These are phyloP conservation scores for Oryza glumipatula DNA, from an alignment of 176 grass and related monocot species.

Conservation along the genomic window DNA sequence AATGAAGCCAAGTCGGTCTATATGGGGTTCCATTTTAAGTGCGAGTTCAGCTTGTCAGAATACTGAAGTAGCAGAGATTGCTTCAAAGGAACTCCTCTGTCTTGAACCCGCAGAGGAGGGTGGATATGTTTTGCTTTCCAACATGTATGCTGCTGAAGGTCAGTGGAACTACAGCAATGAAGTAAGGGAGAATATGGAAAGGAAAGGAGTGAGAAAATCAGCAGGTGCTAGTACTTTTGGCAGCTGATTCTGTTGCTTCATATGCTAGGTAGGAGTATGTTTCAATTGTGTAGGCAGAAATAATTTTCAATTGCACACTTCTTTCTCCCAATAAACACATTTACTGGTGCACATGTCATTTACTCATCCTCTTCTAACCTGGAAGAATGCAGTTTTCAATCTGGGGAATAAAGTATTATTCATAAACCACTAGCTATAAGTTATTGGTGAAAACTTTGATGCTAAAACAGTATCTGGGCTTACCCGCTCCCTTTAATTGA, in stretches of 20 bases:
- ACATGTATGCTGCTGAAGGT: slow-evolving; percentile 59
- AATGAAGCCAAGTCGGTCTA: slow-evolving; percentile 57
- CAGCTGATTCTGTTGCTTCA: slow-evolving; percentile 41
- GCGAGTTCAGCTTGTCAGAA: slow-evolving; percentile 47
- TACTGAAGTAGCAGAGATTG: slow-evolving; percentile 54
- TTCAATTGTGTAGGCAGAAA: neutral
- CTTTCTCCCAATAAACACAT: neutral
- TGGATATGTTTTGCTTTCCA: slow-evolving; percentile 65
- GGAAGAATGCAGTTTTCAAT: neutral
- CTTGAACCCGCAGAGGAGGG: slow-evolving; percentile 57
- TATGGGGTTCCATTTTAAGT: slow-evolving; percentile 72
- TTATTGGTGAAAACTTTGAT: neutral
- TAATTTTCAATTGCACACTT: slow-evolving; percentile 4
- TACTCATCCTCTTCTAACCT: neutral
- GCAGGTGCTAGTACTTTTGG: slow-evolving; percentile 47
- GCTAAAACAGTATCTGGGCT: slow-evolving; percentile 36
- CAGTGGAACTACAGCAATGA: slow-evolving; percentile 51
- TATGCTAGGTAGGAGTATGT: neutral
- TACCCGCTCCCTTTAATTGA: slow-evolving; percentile 41
- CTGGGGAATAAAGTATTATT: neutral
- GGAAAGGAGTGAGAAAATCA: slow-evolving; percentile 53
- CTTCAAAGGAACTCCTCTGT: slow-evolving; percentile 51
- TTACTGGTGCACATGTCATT: neutral
- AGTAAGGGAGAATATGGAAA: slow-evolving; percentile 57
- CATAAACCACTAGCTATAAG: neutral